A percentile compares a stretch with the other conserved stretches of the same genome.
These are phyloP conservation scores for Berberis thunbergii DNA, from an alignment of 164 flowering plant genomes.

Conservation along the genomic window DNA sequence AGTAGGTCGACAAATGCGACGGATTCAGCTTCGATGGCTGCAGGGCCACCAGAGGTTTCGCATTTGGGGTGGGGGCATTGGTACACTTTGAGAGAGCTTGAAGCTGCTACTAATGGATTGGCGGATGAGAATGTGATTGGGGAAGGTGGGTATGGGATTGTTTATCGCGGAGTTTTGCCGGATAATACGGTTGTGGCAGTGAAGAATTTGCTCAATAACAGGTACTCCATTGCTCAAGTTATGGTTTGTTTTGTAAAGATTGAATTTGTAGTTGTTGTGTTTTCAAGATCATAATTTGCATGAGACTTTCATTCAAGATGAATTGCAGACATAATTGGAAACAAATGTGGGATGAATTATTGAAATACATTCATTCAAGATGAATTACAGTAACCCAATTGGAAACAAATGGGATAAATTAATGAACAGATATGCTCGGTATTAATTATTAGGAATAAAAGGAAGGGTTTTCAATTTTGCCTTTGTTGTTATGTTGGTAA, in stretches of 20 bases:
- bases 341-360: too few relatives aligned
- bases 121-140: constrained; percentile 94
- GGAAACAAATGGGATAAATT: too few relatives aligned
- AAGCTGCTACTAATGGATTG: constrained; percentile 73
- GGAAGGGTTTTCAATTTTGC: too few relatives aligned
- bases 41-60: constrained; percentile 71
- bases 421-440: too few relatives aligned
- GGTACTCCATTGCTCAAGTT: constrained; percentile 33
- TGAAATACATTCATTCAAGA: too few relatives aligned
- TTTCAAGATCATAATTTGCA: neutral
- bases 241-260: neutral
- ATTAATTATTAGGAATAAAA: too few relatives aligned
- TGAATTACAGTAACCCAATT: too few relatives aligned
- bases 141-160: constrained; percentile 98
- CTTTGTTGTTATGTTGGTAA: too few relatives aligned
- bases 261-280: neutral
- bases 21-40: constrained; percentile 51
- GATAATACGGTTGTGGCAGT: constrained; percentile 80
- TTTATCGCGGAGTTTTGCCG: constrained; percentile 62
- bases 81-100: constrained; percentile 92
- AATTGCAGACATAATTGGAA: too few relatives aligned
- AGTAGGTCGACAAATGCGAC: neutral
- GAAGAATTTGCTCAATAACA: constrained; percentile 87
- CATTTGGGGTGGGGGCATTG: constrained; percentile 98
- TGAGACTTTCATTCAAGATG: too few relatives aligned